phyloP scores from a whole-genome alignment of 768 basidiomycete genomes.

The Hirschioporus abietinus region DNA sequence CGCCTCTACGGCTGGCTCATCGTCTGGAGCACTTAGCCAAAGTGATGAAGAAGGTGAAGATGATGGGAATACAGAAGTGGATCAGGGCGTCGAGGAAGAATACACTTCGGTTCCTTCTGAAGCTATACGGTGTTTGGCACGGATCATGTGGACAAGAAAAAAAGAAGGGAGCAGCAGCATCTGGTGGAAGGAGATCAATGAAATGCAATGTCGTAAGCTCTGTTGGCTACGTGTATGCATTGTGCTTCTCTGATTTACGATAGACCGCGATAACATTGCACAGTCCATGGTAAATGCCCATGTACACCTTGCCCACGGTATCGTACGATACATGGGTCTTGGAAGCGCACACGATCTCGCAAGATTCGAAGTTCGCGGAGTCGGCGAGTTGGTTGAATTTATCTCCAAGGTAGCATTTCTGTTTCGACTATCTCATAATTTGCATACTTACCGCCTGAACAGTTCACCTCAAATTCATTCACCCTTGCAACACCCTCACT shows the following conservation, averaged over 20 bases:
- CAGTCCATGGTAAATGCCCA: conserved; percentile 48
- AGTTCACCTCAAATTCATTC: conserved; percentile 93
- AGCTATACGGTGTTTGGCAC: conserved; percentile 71
- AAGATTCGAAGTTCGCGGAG: conserved; percentile 49
- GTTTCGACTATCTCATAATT: background rate
- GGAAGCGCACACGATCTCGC: conserved; percentile 53
- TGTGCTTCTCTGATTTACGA: conserved; percentile 6
- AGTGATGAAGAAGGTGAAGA: background rate
- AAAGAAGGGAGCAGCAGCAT: conserved; percentile 45
- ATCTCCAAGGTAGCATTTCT: conserved; percentile 54
- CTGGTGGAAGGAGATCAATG: conserved; percentile 56
- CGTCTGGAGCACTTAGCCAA: background rate
- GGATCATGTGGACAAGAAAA: conserved; percentile 63
- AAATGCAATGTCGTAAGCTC: conserved; percentile 72
- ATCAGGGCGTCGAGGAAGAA: background rate
- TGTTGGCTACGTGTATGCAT: background rate
- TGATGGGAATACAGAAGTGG: background rate
- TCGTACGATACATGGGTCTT: conserved; percentile 66
- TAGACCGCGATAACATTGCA: conserved; percentile 55
- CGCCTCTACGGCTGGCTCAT: conserved; percentile 12
- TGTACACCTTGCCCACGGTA: conserved; percentile 65
- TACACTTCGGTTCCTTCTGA: conserved; percentile 59
- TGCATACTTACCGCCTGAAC: conserved; percentile 7
- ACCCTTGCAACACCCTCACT: conserved; percentile 76
- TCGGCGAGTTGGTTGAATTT: conserved; percentile 60